phyloP scores from a whole-genome alignment of 768 basidiomycete species.

The Glaciozyma antarctica region DNA sequence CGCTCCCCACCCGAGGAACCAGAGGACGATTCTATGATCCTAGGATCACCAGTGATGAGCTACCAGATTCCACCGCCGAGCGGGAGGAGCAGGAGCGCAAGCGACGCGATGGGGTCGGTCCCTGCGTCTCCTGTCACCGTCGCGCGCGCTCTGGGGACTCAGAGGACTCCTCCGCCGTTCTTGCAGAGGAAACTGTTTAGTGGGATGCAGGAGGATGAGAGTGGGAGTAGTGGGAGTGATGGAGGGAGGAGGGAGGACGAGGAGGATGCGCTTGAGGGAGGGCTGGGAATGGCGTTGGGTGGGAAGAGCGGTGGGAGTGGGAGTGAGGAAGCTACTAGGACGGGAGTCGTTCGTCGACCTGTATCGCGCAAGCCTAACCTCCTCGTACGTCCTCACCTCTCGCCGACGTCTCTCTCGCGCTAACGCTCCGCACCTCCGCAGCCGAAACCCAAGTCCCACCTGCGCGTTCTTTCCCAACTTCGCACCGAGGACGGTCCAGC shows the following conservation, averaged over 20 bases:
- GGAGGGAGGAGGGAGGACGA: slow-evolving; percentile 12
- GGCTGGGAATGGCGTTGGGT: not conserved
- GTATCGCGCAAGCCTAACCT: slow-evolving; percentile 23
- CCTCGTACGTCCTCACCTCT: slow-evolving; percentile 6
- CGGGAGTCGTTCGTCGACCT: slow-evolving; percentile 9
- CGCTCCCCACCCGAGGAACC: not conserved
- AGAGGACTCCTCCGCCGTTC: slow-evolving; percentile 27
- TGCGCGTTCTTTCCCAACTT: slow-evolving; percentile 27
- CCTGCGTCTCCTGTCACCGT: slow-evolving; percentile 24
- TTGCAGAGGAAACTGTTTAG: slow-evolving; percentile 22
- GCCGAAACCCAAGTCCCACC: slow-evolving; percentile 34
- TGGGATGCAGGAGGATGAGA: slow-evolving; percentile 18
- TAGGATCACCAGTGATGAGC: not conserved
- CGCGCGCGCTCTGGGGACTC: slow-evolving; percentile 19
- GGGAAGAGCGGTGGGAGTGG: slow-evolving; percentile 3
- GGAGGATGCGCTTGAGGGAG: slow-evolving; percentile 12
- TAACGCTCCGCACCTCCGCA: not conserved
- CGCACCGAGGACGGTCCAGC: slow-evolving; percentile 13
- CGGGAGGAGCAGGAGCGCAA: not conserved
- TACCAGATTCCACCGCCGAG: not conserved
- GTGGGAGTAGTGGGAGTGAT: slow-evolving; percentile 7
- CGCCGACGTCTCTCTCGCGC: not conserved
- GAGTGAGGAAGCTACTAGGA: slow-evolving; percentile 11
- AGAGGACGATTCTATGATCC: not conserved
- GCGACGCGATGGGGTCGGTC: slow-evolving; percentile 1